Evolutionary conservation across 306 rosid genomes (phyloP), one percentile per base, ranked within the genome.

Genomic region (Vigna trinervia): DNA sequence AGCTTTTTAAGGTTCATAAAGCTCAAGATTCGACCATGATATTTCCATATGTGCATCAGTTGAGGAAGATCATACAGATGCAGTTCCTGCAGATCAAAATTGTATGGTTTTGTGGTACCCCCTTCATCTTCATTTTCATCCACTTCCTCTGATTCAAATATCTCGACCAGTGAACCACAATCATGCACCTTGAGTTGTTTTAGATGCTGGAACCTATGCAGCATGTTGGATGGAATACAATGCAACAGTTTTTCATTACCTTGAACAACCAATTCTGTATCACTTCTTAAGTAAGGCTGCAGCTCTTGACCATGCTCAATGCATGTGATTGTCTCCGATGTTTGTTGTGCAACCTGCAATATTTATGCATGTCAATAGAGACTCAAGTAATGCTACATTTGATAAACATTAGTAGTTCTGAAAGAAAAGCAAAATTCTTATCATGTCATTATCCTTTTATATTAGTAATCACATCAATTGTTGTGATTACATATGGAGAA

Each of bases 101-200:
- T 23, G 75, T 79, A 52, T 0, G 14, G 38, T 11, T n/a, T 62
- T 48, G 9, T 36, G 28, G 39, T 26, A 56, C 30, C n/a, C 41
- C 53, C 68, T 51, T 51, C 66, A 60, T 79, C 78, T 61, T 11
- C 56, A 48, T 34, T 48, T 59, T 30, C 47, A 47, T 48, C 64
- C 4, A 38, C 48, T 36, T 38, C 73, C 38, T 51, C 54, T n/a
- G 83, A 71, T 39, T 71, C 83, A 71, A 79, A 71, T 50, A 79
- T 71, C 78, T 79, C 83, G 19, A 79, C 73, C 1, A 71, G 66
- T 62, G 73, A 79, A 54, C 39, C 46, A 52, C 78, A 71, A 14
- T 62, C 83, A 17, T 53, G 65, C 19, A 71, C 73, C 38, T 79
- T 72, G 39, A 79, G 74, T 43, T 62, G 83, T 51, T 72, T 79